These are phyloP conservation scores for Durusdinium trenchii DNA, from an alignment of 73 alveolate genomes.

Conservation along the genomic window DNA sequence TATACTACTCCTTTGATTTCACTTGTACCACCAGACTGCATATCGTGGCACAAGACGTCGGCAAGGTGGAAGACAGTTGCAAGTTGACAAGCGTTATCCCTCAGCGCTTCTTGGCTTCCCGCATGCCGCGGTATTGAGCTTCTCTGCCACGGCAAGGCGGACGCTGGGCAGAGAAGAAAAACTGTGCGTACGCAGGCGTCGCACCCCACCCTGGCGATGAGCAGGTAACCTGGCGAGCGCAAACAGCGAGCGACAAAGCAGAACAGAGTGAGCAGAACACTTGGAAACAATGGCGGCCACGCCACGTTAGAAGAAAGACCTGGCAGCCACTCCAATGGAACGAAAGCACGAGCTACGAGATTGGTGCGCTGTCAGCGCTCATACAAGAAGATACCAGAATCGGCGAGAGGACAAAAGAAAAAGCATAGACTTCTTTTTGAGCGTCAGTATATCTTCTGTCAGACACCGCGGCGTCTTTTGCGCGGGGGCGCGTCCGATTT, in stretches of 20 bases:
- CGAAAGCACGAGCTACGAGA: too few species aligned
- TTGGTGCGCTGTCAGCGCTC: too few species aligned
- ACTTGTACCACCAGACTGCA: too few species aligned
- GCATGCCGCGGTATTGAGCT: constrained; percentile 7
- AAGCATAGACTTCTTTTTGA: neutral
- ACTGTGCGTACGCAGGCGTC: constrained; percentile 1
- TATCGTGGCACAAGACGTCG: too few species aligned
- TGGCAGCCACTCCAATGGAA: too few species aligned
- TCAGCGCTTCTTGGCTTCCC: constrained; percentile 23
- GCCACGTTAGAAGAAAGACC: too few species aligned
- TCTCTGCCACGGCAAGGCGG: constrained; percentile 54
- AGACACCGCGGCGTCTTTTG: constrained; percentile 2
- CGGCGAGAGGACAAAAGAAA: neutral
- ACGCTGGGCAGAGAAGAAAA: constrained; percentile 22
- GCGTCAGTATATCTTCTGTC: too few species aligned
- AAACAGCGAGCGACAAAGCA: too few species aligned
- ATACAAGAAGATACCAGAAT: neutral
- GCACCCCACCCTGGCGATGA: constrained; percentile 19
- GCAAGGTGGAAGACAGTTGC: too few species aligned
- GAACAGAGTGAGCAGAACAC: neutral
- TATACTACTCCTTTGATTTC: too few species aligned
- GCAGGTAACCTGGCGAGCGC: neutral
- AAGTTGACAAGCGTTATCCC: too few species aligned
- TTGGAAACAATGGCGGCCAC: neutral
- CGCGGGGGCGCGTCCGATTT: constrained; percentile 3